phyloP scores from a whole-genome alignment of 1,284 basidiomycete genomes.

The Cutaneotrichosporon daszewskae region DNA sequence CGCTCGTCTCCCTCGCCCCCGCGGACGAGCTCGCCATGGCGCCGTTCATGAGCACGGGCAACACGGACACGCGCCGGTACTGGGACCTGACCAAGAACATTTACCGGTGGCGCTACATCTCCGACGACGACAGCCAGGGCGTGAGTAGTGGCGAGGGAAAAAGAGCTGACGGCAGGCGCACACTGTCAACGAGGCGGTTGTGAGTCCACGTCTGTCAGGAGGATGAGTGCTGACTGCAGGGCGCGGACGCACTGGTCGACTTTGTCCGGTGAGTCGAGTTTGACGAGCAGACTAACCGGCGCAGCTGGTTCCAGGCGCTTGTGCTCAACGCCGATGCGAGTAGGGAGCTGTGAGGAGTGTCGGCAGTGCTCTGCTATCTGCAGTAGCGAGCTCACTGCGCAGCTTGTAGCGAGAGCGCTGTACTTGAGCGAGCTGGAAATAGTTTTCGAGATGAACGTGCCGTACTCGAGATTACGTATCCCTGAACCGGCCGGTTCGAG shows the following conservation, averaged over 20 bases:
- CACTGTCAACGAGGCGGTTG: slow-evolving; percentile 30
- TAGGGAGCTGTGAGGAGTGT: slow-evolving; percentile 7
- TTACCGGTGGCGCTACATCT: slow-evolving; percentile 31
- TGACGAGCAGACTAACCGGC: too few species aligned
- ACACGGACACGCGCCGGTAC: slow-evolving; percentile 39
- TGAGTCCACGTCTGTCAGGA: not conserved
- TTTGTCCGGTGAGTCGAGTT: too few species aligned
- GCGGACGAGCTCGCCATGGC: slow-evolving; percentile 36
- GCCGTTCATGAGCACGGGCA: slow-evolving; percentile 31
- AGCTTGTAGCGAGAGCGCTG: too few species aligned
- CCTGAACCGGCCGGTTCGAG: not conserved
- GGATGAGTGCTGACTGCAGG: not conserved
- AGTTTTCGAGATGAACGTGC: not conserved
- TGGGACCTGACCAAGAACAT: slow-evolving; percentile 43
- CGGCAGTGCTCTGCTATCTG: too few species aligned
- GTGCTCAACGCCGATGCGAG: slow-evolving; percentile 27
- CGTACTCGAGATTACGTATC: not conserved
- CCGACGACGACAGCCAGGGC: slow-evolving; percentile 7
- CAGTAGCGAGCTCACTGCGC: too few species aligned
- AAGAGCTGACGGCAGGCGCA: slow-evolving; percentile 13
- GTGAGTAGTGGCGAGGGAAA: too few species aligned
- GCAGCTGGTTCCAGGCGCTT: slow-evolving; percentile 23
- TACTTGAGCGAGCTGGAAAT: not conserved
- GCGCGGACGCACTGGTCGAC: not conserved
- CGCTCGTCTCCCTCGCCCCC: slow-evolving; percentile 27